A percentile compares a stretch with the other conserved stretches of the same genome.
Evolutionary conservation across 371 early-diverging fungal species (phyloP).

Genomic region (Mucor piriformis): DNA sequence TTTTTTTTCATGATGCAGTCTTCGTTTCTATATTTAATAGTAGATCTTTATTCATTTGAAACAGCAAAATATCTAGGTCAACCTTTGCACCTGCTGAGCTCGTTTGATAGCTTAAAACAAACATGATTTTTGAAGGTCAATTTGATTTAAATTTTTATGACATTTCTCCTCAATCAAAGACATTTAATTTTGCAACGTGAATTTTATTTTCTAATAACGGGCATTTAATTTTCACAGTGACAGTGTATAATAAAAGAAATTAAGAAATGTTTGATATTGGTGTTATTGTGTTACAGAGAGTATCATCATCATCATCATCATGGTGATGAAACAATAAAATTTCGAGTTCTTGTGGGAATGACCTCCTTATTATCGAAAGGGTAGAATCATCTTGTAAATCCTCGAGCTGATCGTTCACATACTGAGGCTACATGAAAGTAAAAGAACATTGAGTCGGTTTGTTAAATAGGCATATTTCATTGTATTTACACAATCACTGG

Average conservation of each 20-base stretch:
- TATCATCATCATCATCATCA: constrained; percentile 1
- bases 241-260: background rate
- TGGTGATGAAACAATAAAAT: constrained; percentile 2
- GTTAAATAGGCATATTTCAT: background rate
- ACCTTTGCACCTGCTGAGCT: too few species aligned
- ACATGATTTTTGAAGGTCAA: too few species aligned
- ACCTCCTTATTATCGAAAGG: background rate
- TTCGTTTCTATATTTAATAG: too few species aligned
- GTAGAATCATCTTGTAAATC: background rate
- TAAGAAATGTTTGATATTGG: constrained; percentile 1
- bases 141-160: too few species aligned
- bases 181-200: too few species aligned
- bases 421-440: constrained; percentile 2
- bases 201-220: too few species aligned
- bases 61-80: too few species aligned
- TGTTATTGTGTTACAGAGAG: constrained; percentile 1
- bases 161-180: too few species aligned
- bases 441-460: background rate
- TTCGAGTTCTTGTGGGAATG: background rate
- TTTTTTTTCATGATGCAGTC: too few species aligned
- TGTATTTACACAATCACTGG: constrained; percentile 27
- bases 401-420: background rate
- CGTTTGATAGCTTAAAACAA: too few species aligned
- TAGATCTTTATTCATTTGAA: too few species aligned
- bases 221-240: background rate